phyloP scores from a whole-genome alignment of 768 basidiomycete species.

The Xerocomellus amylosporus region DNA sequence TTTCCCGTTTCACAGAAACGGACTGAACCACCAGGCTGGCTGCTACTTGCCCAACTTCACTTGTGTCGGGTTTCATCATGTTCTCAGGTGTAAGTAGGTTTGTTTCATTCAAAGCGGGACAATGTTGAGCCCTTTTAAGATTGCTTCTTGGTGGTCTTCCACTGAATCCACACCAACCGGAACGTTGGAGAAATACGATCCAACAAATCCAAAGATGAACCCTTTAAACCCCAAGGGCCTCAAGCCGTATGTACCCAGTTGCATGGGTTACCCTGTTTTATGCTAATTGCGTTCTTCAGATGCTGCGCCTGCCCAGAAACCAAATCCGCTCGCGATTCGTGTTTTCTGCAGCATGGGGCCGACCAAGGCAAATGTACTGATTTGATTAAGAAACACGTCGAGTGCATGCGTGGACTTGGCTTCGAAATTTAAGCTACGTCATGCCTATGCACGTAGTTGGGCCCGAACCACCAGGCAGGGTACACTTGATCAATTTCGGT shows the following conservation, averaged over 20 bases:
- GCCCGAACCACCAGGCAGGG: not conserved
- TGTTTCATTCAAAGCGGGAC: not conserved
- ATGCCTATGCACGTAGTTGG: not conserved
- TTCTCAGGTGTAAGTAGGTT: conserved; percentile 38
- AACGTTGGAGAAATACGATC: conserved; percentile 53
- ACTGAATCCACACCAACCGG: conserved; percentile 25
- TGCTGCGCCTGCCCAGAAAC: conserved; percentile 97
- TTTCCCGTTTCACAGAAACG: too few relatives aligned
- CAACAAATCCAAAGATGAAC: conserved; percentile 76
- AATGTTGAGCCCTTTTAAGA: conserved; percentile 29
- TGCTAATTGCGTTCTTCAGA: conserved; percentile 40
- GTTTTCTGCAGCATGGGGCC: conserved; percentile 72
- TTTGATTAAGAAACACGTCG: conserved; percentile 73
- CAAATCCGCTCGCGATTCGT: conserved; percentile 89
- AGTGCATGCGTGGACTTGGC: conserved; percentile 89
- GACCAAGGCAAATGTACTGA: conserved; percentile 80
- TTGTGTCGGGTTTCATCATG: conserved; percentile 30
- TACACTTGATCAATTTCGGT: not conserved
- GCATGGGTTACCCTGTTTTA: not conserved
- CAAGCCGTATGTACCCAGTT: conserved; percentile 70
- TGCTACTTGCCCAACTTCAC: not conserved
- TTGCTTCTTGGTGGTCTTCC: conserved; percentile 57
- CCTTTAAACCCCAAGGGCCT: conserved; percentile 92
- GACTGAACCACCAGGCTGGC: too few relatives aligned
- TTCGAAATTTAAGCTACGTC: conserved; percentile 63